Evolutionary conservation across 1,139 yeast species (phyloP).

Genomic region (Arxiozyma heterogenica): DNA sequence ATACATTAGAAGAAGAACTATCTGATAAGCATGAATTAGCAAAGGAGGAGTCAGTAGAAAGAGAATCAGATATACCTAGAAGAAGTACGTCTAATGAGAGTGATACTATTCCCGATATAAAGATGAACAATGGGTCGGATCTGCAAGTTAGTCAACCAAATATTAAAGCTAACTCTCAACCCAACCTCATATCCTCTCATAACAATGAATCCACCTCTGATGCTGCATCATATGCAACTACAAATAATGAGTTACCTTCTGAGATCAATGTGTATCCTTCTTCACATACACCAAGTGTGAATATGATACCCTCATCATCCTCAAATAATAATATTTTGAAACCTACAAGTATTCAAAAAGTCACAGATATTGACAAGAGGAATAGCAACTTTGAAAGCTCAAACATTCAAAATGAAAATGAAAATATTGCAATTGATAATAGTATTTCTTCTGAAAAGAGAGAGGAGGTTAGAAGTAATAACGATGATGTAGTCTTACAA

Average conservation of each 20-base stretch:
- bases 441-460: neutral
- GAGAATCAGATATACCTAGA: neutral
- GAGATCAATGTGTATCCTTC: neutral
- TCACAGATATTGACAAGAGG: neutral
- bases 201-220: neutral
- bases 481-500: neutral
- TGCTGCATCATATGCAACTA: neutral
- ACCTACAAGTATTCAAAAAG: neutral
- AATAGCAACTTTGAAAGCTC: neutral
- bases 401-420: neutral
- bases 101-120: neutral
- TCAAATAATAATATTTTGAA: neutral
- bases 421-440: neutral
- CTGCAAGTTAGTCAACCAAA: neutral
- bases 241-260: neutral
- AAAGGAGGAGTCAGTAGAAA: neutral
- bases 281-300: neutral
- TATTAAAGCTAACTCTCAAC: neutral
- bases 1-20: neutral
- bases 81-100: neutral
- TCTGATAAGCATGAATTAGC: no score
- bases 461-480: neutral
- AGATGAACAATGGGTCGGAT: neutral
- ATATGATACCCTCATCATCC: neutral
- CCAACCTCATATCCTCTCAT: neutral